Percentiles rank a stretch among this genome's conserved stretches.
Evolutionary conservation across 1,284 basidiomycete genomes (phyloP).

Genomic region (Boletus semigastroideus): DNA sequence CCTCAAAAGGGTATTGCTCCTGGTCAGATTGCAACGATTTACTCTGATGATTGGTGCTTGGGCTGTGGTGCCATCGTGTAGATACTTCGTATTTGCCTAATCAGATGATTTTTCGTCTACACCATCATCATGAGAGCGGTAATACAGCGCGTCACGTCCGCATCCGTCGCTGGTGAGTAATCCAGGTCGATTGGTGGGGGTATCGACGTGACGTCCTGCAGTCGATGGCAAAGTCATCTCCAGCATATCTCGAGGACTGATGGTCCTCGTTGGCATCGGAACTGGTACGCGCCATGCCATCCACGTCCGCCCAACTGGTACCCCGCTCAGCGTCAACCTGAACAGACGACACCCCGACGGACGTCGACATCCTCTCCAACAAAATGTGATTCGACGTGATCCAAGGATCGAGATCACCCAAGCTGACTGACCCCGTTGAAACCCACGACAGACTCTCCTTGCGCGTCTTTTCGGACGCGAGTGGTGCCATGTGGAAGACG

Average conservation of each 20-base stretch:
- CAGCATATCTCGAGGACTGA: constrained; percentile 76
- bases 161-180: constrained; percentile 66
- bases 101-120: not conserved
- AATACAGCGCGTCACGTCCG: constrained; percentile 72
- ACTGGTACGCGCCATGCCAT: constrained; percentile 62
- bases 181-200: not conserved
- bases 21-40: constrained; percentile 80
- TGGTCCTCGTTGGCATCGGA: constrained; percentile 87
- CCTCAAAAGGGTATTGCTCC: constrained; percentile 72
- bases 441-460: constrained; percentile 55
- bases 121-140: constrained; percentile 64
- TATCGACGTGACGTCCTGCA: constrained; percentile 29
- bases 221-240: constrained; percentile 75
- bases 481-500: constrained; percentile 72
- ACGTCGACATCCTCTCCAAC: constrained; percentile 70
- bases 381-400: constrained; percentile 59
- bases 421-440: constrained; percentile 4
- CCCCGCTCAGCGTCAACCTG: constrained; percentile 7
- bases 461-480: constrained; percentile 68
- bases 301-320: not conserved
- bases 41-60: constrained; percentile 75
- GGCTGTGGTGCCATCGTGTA: constrained; percentile 73
- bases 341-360: constrained; percentile 75
- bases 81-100: constrained; percentile 7
- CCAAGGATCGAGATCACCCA: not conserved